Conservation (phyloP, 768 basidiomycete species). For the Dendrothele bispora region DNA sequence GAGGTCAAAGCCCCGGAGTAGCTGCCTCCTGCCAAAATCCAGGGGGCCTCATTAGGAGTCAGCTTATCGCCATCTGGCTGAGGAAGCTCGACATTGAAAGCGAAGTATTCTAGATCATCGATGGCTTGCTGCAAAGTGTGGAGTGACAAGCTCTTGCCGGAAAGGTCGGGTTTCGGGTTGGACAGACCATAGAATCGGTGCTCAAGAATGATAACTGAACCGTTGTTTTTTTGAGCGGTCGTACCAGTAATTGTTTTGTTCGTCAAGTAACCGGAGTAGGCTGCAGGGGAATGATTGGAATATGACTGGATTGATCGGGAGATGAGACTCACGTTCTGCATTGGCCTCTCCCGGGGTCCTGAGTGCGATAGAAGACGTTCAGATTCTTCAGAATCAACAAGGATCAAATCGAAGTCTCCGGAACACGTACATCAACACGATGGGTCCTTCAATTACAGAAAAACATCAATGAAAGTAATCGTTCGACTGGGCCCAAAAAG, state of each 20-base stretch:
- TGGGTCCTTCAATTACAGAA: constrained; percentile 30
- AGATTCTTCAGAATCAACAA: no score
- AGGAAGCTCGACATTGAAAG: constrained; percentile 44
- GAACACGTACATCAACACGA: constrained; percentile 32
- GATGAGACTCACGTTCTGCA: constrained; percentile 26
- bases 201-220: constrained; percentile 43
- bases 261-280: constrained; percentile 38
- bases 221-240: constrained; percentile 43
- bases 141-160: constrained; percentile 35
- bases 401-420: no score
- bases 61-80: constrained; percentile 40
- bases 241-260: constrained; percentile 43
- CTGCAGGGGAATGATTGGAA: constrained; percentile 3
- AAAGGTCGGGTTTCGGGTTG: constrained; percentile 45
- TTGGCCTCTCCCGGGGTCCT: constrained; percentile 41
- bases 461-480: neutral
- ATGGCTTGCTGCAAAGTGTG: constrained; percentile 54
- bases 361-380: neutral
- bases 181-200: constrained; percentile 53
- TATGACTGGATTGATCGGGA: neutral
- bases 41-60: constrained; percentile 8
- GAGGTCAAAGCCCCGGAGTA: constrained; percentile 15
- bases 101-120: constrained; percentile 50
- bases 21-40: constrained; percentile 20
- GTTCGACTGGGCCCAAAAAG: neutral